These are phyloP conservation scores for Oldenlandia corymbosa DNA, from an alignment of 257 asterid species.

Conservation along the genomic window DNA sequence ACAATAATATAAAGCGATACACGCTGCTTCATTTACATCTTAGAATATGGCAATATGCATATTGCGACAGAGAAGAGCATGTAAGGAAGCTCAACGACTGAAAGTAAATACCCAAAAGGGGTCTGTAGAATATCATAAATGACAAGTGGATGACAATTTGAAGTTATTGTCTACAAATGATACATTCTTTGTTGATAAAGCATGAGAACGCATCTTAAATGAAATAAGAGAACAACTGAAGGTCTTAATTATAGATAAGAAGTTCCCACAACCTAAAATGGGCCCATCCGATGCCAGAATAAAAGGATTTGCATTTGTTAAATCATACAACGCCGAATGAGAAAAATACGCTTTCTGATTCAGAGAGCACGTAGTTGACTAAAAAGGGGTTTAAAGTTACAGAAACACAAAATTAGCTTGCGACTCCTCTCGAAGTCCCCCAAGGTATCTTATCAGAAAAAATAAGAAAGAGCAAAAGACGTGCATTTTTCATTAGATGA, in stretches of 20 bases:
- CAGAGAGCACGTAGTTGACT: background rate
- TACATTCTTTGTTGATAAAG: background rate
- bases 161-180: background rate
- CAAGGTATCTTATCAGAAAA: background rate
- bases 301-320: background rate
- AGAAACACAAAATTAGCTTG: background rate
- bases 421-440: background rate
- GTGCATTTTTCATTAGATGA: no score
- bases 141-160: background rate
- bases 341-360: background rate
- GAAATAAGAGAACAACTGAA: background rate
- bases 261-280: background rate
- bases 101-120: background rate
- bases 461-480: background rate
- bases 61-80: background rate
- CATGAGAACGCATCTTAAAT: background rate
- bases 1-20: background rate
- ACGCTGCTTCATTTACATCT: background rate
- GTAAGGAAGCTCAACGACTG: background rate
- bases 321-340: background rate
- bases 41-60: background rate
- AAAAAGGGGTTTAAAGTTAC: background rate
- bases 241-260: background rate
- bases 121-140: background rate
- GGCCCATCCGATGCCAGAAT: background rate